Percentiles rank a stretch among this genome's conserved stretches.
These are phyloP conservation scores for Sclerospora graminicola DNA, from an alignment of 352 stramenopile genomes.

Conservation along the genomic window DNA sequence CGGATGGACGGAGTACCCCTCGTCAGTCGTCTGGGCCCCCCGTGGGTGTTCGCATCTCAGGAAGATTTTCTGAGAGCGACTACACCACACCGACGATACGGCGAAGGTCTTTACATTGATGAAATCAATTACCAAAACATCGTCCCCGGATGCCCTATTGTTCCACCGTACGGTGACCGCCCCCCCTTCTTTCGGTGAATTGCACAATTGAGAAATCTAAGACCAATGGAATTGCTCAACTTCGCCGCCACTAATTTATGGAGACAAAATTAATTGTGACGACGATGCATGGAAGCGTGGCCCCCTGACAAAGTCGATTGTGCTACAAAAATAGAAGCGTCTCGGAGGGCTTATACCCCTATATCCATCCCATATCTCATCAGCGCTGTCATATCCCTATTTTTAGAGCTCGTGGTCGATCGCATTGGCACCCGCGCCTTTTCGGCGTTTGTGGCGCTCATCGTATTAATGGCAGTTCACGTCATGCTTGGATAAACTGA, in stretches of 20 bases:
- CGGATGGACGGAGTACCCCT: too few relatives aligned
- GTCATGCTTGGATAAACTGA: constrained; percentile 67
- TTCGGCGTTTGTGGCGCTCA: constrained; percentile 63
- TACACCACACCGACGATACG: too few relatives aligned
- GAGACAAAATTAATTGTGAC: too few relatives aligned
- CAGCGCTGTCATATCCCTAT: constrained; percentile 79
- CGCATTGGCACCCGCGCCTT: constrained; percentile 75
- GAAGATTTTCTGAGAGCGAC: too few relatives aligned
- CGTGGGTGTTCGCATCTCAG: too few relatives aligned
- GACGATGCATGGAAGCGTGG: too few relatives aligned
- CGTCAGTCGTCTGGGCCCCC: too few relatives aligned
- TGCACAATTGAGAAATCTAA: constrained; percentile 52
- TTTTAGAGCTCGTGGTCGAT: constrained; percentile 88
- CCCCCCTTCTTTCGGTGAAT: constrained; percentile 51
- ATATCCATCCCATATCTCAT: constrained; percentile 92
- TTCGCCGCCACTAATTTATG: too few relatives aligned
- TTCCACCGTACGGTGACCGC: constrained; percentile 68
- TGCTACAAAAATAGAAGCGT: constrained; percentile 45
- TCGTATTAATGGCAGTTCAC: constrained; percentile 76
- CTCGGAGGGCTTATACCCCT: constrained; percentile 52
- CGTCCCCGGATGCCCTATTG: too few relatives aligned
- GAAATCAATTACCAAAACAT: too few relatives aligned
- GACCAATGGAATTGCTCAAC: constrained; percentile 59
- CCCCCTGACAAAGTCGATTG: constrained; percentile 44
- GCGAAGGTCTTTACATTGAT: too few relatives aligned